Evolutionary conservation across 2,329 filamentous ascomycete genomes (phyloP), one percentile per base, ranked within the genome.

Genomic region (Sclerotinia sclerotiorum): DNA sequence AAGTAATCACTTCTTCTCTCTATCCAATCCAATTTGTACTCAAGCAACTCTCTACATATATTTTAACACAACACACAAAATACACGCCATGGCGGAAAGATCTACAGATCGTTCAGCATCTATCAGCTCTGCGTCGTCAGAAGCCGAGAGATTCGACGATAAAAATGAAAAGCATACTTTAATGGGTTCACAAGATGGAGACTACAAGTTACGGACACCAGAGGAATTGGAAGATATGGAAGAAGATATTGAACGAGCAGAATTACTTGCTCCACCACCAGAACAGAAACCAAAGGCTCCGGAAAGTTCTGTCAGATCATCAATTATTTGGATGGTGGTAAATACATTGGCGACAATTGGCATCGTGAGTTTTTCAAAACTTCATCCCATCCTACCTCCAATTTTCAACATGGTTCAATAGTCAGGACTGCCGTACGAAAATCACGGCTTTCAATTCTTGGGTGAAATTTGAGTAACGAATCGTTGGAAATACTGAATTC

Each of bases 311-410:
- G 79, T 81, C 60, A 73, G 73, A 39, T 78, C 80, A 51, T 79
- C 81, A 5, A 68, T 84, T 27, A 77, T 83, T 65, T 89, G 87
- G 87, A 88, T 88, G 78, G 73, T 79, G 52, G 80, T 88, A 74
- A 89, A 89, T 75, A 88, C 85, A 21, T 70, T 88, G 70, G 86
- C 87, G 3, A 89, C 87, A 0, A 84, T 89, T 68, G 84, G 85
- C 58, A 89, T 89, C 74, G 87, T 88, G 80, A 75, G 82, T 77
- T 24, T 76, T 35, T 27, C 21, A 61, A 52, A 42, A 17, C 5
- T 17, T 17, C 39, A 17, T 17, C 11, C 15, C 39, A 42, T 17
- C 39, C 39, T 15, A 42, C 39, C 39, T 17, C 39, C 39, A 17
- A 42, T 42, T 15, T 15, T 17, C 39, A 42, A 42, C 15, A 42